A percentile compares a stretch with the other conserved stretches of the same genome.
Evolutionary conservation across 2,329 filamentous ascomycete species (phyloP).

Genomic region (Xylogone sp.): DNA sequence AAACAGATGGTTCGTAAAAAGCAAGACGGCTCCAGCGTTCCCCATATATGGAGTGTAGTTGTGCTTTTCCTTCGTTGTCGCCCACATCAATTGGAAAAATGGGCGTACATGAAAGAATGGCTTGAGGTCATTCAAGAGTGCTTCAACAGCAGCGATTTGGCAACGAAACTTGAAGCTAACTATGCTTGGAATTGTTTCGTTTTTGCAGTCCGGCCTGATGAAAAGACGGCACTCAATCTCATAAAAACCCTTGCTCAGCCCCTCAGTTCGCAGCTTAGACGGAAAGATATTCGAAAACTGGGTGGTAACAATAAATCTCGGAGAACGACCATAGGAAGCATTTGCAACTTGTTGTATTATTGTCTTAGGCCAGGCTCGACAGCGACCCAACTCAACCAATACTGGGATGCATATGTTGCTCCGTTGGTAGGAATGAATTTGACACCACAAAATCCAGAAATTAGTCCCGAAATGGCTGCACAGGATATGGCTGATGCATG

Average conservation of each 20-base stretch:
- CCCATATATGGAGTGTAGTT: constrained; percentile 84
- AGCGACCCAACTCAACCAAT: constrained; percentile 62
- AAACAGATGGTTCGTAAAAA: constrained; percentile 64
- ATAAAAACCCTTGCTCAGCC: constrained; percentile 65
- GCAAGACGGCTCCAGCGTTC: constrained; percentile 62
- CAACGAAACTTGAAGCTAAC: constrained; percentile 73
- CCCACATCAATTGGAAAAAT: constrained; percentile 55
- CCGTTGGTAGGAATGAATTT: constrained; percentile 59
- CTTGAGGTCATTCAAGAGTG: constrained; percentile 75
- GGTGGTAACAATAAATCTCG: constrained; percentile 50
- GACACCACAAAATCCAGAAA: constrained; percentile 27
- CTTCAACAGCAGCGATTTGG: constrained; percentile 73
- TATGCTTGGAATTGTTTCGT: constrained; percentile 83
- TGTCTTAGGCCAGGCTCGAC: constrained; percentile 68
- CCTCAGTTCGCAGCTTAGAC: constrained; percentile 63
- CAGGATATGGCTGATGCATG: constrained; percentile 58
- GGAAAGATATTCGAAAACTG: constrained; percentile 55
- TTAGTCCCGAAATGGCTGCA: constrained; percentile 31
- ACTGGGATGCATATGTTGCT: constrained; percentile 74
- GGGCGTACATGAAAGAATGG: constrained; percentile 73
- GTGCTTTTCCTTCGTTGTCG: constrained; percentile 69
- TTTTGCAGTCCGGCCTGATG: constrained; percentile 65
- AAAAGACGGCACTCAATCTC: constrained; percentile 49
- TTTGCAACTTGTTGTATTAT: constrained; percentile 82
- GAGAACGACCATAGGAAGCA: constrained; percentile 58